Evolutionary conservation across 768 basidiomycete genomes (phyloP), one percentile per base, ranked within the genome.

Genomic region (Boletus speciosus): DNA sequence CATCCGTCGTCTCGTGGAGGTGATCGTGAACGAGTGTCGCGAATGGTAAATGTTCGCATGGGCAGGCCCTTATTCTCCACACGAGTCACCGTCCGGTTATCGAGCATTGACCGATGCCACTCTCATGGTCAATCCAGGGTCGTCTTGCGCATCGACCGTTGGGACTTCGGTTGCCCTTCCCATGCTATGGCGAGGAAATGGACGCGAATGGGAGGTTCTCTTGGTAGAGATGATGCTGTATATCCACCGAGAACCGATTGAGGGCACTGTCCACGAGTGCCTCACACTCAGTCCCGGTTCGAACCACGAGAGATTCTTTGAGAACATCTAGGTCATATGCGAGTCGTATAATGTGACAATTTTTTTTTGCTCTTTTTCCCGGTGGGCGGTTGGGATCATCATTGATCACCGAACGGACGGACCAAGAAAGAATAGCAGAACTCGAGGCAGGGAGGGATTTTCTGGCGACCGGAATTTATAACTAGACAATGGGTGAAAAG

Each of bases 1-100:
- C 10, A 69, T 68, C 10, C 55, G 58, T 43, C 52, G 68, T 38
- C 53, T 70, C 25, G 59, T 63, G 63, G 63, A 60, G 37, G 61
- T 36, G 19, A 64, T 63, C 32, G 48, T 63, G 15, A 32, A 41
- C 25, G 50, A 55, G 6, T 59, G 64, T 47, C 56, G 57, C 11
- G 64, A 66, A 45, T 63, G 54, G 61, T 40, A 56, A 5, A 54
- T 66, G 2, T 60, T 3, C 23, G 23, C 23, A 4, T 23, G 23
- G 23, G 23, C 23, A 25, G 25, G 25, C 25, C 25, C 25, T 25
- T 25, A 25, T 23, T 23, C 23, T 23, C 57, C 60, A 15, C 64
- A 58, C 10, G 59, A 57, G 14, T 64, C 64, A 12, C 59, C 62
- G 0, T 44, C 50, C 3, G 65, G 61, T 1, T 65, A 65, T 47